Evolutionary conservation across 2,329 filamentous ascomycete genomes (phyloP).

Genomic region (Aspergillus pseudoglaucus): DNA sequence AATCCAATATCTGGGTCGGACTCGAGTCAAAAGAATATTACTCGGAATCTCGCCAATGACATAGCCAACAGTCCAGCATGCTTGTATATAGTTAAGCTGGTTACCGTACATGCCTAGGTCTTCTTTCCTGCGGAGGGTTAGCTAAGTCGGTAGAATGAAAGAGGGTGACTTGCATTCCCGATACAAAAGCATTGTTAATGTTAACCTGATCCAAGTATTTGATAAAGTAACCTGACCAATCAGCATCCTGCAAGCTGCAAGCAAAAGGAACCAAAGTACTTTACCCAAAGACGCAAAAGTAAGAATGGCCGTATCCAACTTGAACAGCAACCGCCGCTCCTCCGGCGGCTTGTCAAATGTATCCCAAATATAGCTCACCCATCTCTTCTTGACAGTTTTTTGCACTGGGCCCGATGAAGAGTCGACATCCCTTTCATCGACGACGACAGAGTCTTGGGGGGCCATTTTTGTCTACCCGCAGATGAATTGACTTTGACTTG

Average conservation of each 20-base stretch:
- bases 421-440: slow-evolving; percentile 11
- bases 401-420: slow-evolving; percentile 12
- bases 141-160: neutral
- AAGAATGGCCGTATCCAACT: slow-evolving; percentile 44
- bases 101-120: slow-evolving; percentile 49
- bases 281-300: slow-evolving; percentile 41
- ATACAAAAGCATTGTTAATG: slow-evolving; percentile 43
- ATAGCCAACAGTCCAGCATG: slow-evolving; percentile 56
- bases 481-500: no score
- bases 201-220: slow-evolving; percentile 45
- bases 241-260: neutral
- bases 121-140: slow-evolving; percentile 38
- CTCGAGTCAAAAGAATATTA: slow-evolving; percentile 46
- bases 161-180: slow-evolving; percentile 35
- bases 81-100: slow-evolving; percentile 51
- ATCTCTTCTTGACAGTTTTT: slow-evolving; percentile 31
- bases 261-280: neutral
- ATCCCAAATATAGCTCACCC: slow-evolving; percentile 49
- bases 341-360: slow-evolving; percentile 47
- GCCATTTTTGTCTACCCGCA: slow-evolving; percentile 12
- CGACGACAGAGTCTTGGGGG: slow-evolving; percentile 1
- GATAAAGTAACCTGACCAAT: slow-evolving; percentile 42
- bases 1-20: slow-evolving; percentile 45
- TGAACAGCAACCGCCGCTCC: slow-evolving; percentile 45
- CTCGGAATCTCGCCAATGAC: slow-evolving; percentile 48